Conservation (phyloP, 2,329 filamentous ascomycete genomes). For the Periconia macrospinosa region DNA sequence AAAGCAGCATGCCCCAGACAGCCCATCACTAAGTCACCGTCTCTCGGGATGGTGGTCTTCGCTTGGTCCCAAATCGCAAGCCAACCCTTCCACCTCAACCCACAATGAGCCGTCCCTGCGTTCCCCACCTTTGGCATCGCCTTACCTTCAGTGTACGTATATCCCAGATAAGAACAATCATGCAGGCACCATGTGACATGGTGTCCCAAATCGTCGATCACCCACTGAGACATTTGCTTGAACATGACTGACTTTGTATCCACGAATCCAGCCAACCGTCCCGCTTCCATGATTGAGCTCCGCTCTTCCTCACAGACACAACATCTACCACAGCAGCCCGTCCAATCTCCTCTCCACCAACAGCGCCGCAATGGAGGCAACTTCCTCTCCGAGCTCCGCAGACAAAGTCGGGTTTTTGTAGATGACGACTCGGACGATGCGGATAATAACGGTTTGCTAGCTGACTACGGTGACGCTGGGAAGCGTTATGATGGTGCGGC, state of each 20-base stretch:
- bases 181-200: too few species aligned
- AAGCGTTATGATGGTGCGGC: slow-evolving; percentile 4
- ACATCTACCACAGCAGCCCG: background rate
- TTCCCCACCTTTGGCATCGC: slow-evolving; percentile 11
- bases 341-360: slow-evolving; percentile 3
- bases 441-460: slow-evolving; percentile 1
- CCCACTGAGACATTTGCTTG: too few species aligned
- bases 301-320: slow-evolving; percentile 20
- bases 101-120: slow-evolving; percentile 3
- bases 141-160: slow-evolving; percentile 6
- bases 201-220: too few species aligned
- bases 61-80: slow-evolving; percentile 21
- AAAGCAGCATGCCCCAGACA: slow-evolving; percentile 20
- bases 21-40: slow-evolving; percentile 32
- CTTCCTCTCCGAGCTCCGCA: slow-evolving; percentile 47
- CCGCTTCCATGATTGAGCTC: slow-evolving; percentile 42
- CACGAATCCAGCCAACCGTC: slow-evolving; percentile 21
- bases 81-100: slow-evolving; percentile 1
- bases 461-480: slow-evolving; percentile 10
- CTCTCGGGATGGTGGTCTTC: slow-evolving; percentile 42
- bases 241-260: too few species aligned
- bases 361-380: slow-evolving; percentile 25
- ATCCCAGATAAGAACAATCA: too few species aligned
- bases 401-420: slow-evolving; percentile 41
- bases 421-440: slow-evolving; percentile 8